phyloP scores from a whole-genome alignment of 768 basidiomycete species.

The Strobilomyces confusus region DNA sequence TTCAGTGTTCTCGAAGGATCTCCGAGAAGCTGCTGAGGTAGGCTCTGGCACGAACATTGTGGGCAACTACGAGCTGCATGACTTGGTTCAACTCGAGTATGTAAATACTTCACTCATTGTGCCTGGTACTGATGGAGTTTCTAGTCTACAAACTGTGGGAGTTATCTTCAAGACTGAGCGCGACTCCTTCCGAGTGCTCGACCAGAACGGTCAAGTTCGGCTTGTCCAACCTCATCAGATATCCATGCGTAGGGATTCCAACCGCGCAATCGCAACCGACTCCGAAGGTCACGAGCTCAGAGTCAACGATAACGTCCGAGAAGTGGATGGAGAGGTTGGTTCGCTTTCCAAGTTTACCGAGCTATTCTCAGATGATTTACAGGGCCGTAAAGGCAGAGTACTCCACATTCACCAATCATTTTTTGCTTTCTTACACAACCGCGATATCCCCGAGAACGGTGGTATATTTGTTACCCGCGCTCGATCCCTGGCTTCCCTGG shows the following conservation, averaged over 20 bases:
- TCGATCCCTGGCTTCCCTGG: slow-evolving; percentile 75
- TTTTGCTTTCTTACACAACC: slow-evolving; percentile 91
- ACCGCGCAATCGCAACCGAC: slow-evolving; percentile 83
- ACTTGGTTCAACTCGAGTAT: slow-evolving; percentile 94
- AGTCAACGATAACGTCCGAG: slow-evolving; percentile 88
- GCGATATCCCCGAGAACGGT: slow-evolving; percentile 85
- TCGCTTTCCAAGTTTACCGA: neutral
- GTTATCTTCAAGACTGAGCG: slow-evolving; percentile 98
- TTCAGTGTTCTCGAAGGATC: slow-evolving; percentile 94
- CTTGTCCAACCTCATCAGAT: slow-evolving; percentile 93
- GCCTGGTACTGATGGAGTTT: slow-evolving; percentile 9
- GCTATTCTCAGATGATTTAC: neutral
- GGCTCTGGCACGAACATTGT: slow-evolving; percentile 88
- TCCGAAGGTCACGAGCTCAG: slow-evolving; percentile 83
- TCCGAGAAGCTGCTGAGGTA: slow-evolving; percentile 95
- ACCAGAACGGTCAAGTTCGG: slow-evolving; percentile 88
- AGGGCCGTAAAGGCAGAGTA: slow-evolving; percentile 85
- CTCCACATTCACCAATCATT: slow-evolving; percentile 93
- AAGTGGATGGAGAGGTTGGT: slow-evolving; percentile 81
- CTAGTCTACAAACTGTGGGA: slow-evolving; percentile 87
- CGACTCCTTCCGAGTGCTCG: slow-evolving; percentile 92
- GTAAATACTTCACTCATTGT: slow-evolving; percentile 28
- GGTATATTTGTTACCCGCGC: slow-evolving; percentile 93
- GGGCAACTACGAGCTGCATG: slow-evolving; percentile 93
- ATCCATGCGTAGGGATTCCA: slow-evolving; percentile 81